Conservation (phyloP, 2,329 filamentous ascomycete species). For the Clarireedia monteithiana region DNA sequence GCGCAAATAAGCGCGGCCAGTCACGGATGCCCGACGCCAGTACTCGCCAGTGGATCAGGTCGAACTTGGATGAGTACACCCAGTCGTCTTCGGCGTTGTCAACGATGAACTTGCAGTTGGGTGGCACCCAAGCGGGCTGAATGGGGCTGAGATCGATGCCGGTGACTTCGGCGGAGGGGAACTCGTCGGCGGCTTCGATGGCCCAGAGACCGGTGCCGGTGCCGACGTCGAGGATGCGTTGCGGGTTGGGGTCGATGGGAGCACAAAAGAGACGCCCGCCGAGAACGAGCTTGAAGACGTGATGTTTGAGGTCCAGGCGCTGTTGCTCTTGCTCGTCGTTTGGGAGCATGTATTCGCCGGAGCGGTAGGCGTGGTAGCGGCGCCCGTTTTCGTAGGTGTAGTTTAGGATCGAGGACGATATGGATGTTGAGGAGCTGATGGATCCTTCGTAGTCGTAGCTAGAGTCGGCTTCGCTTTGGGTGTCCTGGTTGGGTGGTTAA, state of each 20-base stretch:
- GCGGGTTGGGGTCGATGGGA: conserved; percentile 39
- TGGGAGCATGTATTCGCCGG: conserved; percentile 49
- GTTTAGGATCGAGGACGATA: conserved; percentile 35
- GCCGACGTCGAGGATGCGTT: conserved; percentile 48
- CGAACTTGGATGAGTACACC: conserved; percentile 44
- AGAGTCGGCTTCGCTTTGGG: conserved; percentile 3
- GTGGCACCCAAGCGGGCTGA: conserved; percentile 49
- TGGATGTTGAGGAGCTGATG: conserved; percentile 9
- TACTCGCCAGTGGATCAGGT: conserved; percentile 53
- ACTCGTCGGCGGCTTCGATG: conserved; percentile 49
- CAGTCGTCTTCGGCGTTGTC: conserved; percentile 53
- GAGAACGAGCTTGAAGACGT: conserved; percentile 22
- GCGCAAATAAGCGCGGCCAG: conserved; percentile 43
- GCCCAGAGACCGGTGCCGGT: conserved; percentile 54
- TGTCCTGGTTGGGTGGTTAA: not conserved
- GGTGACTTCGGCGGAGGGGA: conserved; percentile 38
- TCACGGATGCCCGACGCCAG: conserved; percentile 48
- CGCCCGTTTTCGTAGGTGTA: conserved; percentile 51
- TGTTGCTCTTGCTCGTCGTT: conserved; percentile 55
- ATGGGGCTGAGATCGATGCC: conserved; percentile 53
- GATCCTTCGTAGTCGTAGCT: not conserved
- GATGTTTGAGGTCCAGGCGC: conserved; percentile 43
- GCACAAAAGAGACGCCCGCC: conserved; percentile 39
- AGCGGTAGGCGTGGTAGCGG: conserved; percentile 48
- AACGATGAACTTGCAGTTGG: conserved; percentile 53